phyloP scores from a whole-genome alignment of 1,284 basidiomycete species.

The Rhodotorula sp. region DNA sequence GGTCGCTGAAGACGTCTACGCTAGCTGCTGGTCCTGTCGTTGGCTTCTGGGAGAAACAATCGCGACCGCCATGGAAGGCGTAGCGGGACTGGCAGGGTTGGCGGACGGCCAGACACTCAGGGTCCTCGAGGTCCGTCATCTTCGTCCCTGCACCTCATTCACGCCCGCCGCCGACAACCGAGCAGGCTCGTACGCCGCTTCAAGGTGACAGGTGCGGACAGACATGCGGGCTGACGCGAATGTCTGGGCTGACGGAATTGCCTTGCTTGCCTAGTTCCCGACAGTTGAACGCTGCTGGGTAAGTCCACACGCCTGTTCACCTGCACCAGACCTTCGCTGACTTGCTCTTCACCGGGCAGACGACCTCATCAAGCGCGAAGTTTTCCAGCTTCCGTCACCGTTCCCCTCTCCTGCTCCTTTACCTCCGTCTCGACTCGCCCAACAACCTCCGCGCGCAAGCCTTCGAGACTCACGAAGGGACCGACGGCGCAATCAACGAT shows the following conservation, averaged over 20 bases:
- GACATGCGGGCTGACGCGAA: too few relatives aligned
- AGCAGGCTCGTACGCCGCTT: conserved; percentile 1
- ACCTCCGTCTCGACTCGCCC: neutral
- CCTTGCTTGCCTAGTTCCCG: neutral
- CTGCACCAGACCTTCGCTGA: neutral
- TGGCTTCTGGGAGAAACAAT: too few relatives aligned
- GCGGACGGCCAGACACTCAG: too few relatives aligned
- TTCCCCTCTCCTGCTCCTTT: conserved; percentile 22
- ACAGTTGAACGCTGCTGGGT: conserved; percentile 21
- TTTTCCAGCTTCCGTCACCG: conserved; percentile 26
- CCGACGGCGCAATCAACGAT: conserved; percentile 53
- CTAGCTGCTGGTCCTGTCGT: too few relatives aligned
- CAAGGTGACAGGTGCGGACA: conserved; percentile 9
- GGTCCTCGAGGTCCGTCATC: too few relatives aligned
- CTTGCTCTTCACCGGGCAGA: conserved; percentile 10
- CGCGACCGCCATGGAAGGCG: too few relatives aligned
- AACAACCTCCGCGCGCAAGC: conserved; percentile 2
- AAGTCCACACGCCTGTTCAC: neutral
- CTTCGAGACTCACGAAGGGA: neutral
- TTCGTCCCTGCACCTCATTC: too few relatives aligned
- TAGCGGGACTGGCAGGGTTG: too few relatives aligned
- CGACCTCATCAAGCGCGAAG: conserved; percentile 41
- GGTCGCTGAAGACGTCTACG: too few relatives aligned
- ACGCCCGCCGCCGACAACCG: too few relatives aligned
- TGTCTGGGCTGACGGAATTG: too few relatives aligned